Conservation (phyloP, 768 basidiomycete species). For the Rhodotorula kratochvilovae region DNA sequence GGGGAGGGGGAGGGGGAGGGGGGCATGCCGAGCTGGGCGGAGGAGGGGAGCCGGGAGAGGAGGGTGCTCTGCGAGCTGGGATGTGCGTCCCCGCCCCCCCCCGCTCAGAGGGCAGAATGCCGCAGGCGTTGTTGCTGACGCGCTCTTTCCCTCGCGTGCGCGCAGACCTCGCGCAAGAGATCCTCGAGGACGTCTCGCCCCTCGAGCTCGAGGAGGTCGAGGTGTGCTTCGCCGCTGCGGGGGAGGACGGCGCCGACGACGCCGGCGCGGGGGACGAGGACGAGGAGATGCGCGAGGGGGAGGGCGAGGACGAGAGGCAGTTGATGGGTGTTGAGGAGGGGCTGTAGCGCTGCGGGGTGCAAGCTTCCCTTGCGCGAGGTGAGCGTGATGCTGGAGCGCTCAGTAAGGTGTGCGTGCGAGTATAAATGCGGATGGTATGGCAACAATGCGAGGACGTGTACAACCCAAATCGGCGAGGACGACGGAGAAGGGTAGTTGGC, state of each 20-base stretch:
- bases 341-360: background rate
- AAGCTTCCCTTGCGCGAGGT: too few relatives aligned
- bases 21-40: constrained; percentile 32
- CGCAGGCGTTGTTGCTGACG: background rate
- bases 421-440: too few relatives aligned
- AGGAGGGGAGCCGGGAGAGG: constrained; percentile 4
- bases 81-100: background rate
- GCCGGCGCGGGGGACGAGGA: constrained; percentile 1
- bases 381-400: too few relatives aligned
- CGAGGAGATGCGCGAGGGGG: constrained; percentile 1
- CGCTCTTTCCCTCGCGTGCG: background rate
- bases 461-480: too few relatives aligned
- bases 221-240: constrained; percentile 19
- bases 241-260: constrained; percentile 2
- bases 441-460: too few relatives aligned
- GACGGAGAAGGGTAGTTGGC: background rate
- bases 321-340: background rate
- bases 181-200: constrained; percentile 33
- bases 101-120: too few relatives aligned
- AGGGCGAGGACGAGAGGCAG: background rate
- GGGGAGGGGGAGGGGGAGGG: background rate
- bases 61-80: constrained; percentile 19
- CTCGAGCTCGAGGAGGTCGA: constrained; percentile 31
- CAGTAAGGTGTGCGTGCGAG: too few relatives aligned
- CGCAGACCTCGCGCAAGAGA: constrained; percentile 33